Conservation (phyloP, 2,329 filamentous ascomycete species). For the Aspergillus versicolor region DNA sequence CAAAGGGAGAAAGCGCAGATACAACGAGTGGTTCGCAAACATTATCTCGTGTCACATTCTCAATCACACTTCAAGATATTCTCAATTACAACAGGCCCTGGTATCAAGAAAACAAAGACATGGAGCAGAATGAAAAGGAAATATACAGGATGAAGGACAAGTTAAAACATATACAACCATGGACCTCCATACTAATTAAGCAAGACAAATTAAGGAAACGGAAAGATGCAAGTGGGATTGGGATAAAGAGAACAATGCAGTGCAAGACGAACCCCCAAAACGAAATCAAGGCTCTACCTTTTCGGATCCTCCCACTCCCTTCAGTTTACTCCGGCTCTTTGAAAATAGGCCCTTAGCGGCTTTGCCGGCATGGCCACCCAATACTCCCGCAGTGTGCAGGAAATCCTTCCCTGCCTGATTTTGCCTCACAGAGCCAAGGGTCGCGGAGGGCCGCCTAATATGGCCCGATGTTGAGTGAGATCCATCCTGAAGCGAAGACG, state of each 20-base stretch:
- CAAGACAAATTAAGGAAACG: constrained; percentile 1
- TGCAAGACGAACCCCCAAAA: constrained; percentile 22
- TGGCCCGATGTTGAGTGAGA: constrained; percentile 35
- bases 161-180: constrained; percentile 1
- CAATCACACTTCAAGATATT: constrained; percentile 15
- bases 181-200: not conserved
- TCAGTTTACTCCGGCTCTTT: constrained; percentile 84
- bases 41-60: constrained; percentile 18
- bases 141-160: not conserved
- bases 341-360: constrained; percentile 88
- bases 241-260: constrained; percentile 4
- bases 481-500: constrained; percentile 29
- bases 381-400: constrained; percentile 74
- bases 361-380: constrained; percentile 69
- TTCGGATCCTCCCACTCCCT: constrained; percentile 63
- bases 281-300: constrained; percentile 80
- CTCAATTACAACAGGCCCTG: constrained; percentile 28
- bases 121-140: constrained; percentile 1
- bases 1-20: not conserved
- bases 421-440: constrained; percentile 47
- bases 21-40: constrained; percentile 4
- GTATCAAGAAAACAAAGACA: constrained; percentile 25
- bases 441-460: constrained; percentile 36
- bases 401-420: constrained; percentile 81
- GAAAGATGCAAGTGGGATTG: constrained; percentile 10